Conservation (phyloP, 129 eudicot genomes). For the Sambucus nigra region DNA sequence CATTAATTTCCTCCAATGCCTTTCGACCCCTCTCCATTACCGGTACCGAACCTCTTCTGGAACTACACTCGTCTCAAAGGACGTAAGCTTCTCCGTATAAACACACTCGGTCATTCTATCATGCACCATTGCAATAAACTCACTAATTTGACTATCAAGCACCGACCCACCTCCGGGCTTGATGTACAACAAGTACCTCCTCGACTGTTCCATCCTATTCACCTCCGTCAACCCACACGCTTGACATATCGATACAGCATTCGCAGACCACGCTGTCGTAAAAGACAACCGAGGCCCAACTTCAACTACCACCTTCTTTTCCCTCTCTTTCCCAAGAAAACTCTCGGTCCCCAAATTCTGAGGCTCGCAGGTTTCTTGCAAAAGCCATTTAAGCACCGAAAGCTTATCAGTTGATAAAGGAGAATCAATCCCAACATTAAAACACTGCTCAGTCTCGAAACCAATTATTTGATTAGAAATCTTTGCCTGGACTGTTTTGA, state of each 20-base stretch:
- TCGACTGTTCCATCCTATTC: conserved; percentile 66
- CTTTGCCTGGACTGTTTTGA: conserved; percentile 54
- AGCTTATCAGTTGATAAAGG: conserved; percentile 48
- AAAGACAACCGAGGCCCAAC: conserved; percentile 95
- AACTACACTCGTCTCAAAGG: conserved; percentile 54
- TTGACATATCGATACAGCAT: conserved; percentile 77
- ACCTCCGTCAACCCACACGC: conserved; percentile 54
- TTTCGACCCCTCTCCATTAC: conserved; percentile 78
- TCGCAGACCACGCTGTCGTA: conserved; percentile 91
- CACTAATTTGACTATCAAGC: conserved; percentile 51
- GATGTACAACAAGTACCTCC: conserved; percentile 56
- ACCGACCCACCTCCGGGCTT: conserved; percentile 30
- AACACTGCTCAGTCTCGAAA: conserved; percentile 79
- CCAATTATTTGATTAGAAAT: conserved; percentile 62
- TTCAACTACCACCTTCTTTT: conserved; percentile 42
- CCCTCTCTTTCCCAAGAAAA: conserved; percentile 40
- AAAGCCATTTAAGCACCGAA: conserved; percentile 68
- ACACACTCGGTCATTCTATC: conserved; percentile 94
- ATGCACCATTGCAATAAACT: conserved; percentile 81
- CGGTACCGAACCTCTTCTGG: conserved; percentile 74
- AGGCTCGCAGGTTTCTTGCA: conserved; percentile 78
- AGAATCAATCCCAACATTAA: conserved; percentile 54
- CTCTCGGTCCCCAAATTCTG: conserved; percentile 65
- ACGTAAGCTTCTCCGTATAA: conserved; percentile 44
- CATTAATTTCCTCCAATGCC: conserved; percentile 77